A percentile compares a stretch with the other conserved stretches of the same genome.
phyloP scores from a whole-genome alignment of 768 basidiomycete genomes.

The Collybia nuda region DNA sequence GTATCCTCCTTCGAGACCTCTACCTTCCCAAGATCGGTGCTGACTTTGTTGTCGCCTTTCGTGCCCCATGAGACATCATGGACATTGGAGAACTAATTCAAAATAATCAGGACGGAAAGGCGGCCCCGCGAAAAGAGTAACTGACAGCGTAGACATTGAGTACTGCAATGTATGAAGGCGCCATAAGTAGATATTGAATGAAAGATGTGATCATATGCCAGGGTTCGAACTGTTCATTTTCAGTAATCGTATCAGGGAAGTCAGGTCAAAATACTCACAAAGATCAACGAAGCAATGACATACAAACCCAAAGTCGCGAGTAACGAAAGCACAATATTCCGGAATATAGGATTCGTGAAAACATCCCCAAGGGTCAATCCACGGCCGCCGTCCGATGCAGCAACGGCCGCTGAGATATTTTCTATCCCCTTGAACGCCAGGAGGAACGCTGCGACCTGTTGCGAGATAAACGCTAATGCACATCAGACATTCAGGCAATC shows the following conservation, averaged over 20 bases:
- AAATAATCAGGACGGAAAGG: neutral
- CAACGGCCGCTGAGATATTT: constrained; percentile 41
- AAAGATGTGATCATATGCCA: constrained; percentile 99
- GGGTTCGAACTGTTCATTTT: constrained; percentile 72
- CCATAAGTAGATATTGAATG: constrained; percentile 88
- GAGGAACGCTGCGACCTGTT: constrained; percentile 72
- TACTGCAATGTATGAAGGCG: constrained; percentile 92
- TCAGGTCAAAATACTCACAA: constrained; percentile 52
- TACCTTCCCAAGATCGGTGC: constrained; percentile 73
- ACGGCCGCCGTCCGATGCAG: constrained; percentile 27
- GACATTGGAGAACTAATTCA: constrained; percentile 75
- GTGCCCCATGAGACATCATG: constrained; percentile 96
- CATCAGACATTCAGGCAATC: neutral
- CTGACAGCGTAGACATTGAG: constrained; percentile 86
- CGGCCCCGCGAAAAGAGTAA: constrained; percentile 1
- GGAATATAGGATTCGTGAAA: constrained; percentile 78
- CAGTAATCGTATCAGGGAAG: constrained; percentile 1
- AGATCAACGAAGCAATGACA: constrained; percentile 76
- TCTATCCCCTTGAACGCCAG: constrained; percentile 82
- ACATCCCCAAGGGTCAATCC: constrained; percentile 56
- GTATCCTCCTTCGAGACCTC: constrained; percentile 39
- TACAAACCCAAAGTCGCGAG: constrained; percentile 90
- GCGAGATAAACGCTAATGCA: neutral
- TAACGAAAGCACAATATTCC: constrained; percentile 84
- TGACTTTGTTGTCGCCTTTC: constrained; percentile 88